phyloP scores from a whole-genome alignment of 2,329 filamentous ascomycete genomes.

The Ceratocystis cubensis region DNA sequence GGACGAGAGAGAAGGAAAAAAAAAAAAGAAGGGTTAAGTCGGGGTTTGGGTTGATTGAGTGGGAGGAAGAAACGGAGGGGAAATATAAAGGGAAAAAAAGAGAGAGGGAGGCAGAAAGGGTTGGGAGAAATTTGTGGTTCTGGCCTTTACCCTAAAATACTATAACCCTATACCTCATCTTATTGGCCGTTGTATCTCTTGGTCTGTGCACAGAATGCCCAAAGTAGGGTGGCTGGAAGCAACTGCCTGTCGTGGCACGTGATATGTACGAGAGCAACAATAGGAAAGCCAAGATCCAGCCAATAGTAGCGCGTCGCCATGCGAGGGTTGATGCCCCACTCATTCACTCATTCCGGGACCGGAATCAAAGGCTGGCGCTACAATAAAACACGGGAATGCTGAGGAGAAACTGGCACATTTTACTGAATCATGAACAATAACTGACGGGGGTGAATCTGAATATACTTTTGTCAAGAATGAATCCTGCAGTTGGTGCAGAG shows the following conservation, averaged over 20 bases:
- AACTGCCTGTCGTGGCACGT: constrained; percentile 10
- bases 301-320: constrained; percentile 13
- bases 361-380: constrained; percentile 14
- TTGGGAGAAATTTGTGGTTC: constrained; percentile 18
- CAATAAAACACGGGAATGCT: neutral
- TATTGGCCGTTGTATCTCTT: neutral
- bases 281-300: neutral
- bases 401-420: neutral
- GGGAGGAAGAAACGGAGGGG: neutral
- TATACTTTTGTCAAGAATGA: no score
- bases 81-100: constrained; percentile 14
- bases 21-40: constrained; percentile 21
- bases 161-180: constrained; percentile 10
- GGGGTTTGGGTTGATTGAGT: constrained; percentile 19
- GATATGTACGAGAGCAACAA: neutral
- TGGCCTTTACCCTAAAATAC: constrained; percentile 18
- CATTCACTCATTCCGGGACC: constrained; percentile 11
- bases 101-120: constrained; percentile 20
- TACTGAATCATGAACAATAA: no score
- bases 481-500: no score
- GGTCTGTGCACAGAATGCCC: neutral
- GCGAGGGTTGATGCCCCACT: constrained; percentile 16
- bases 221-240: constrained; percentile 12
- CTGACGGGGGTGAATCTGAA: neutral
- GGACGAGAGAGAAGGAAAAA: neutral